phyloP scores from a whole-genome alignment of 768 basidiomycete species.

The Holtermannia corniformis region DNA sequence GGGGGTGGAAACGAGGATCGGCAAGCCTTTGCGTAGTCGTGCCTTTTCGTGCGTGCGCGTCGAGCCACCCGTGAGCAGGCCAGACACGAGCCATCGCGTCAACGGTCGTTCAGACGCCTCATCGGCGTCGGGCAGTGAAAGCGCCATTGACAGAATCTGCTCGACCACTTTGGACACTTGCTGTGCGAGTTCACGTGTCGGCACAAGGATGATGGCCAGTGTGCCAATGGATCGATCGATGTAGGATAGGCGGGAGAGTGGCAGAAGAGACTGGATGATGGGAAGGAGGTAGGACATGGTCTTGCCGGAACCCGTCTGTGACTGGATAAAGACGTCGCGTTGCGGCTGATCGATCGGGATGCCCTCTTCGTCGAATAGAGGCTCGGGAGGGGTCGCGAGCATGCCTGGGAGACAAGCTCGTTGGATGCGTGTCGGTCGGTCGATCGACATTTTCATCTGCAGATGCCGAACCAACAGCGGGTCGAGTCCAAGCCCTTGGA shows the following conservation, averaged over 20 bases:
- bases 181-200: slow-evolving; percentile 89
- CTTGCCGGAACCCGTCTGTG: slow-evolving; percentile 95
- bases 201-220: slow-evolving; percentile 84
- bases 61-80: slow-evolving; percentile 85
- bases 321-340: slow-evolving; percentile 84
- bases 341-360: slow-evolving; percentile 29
- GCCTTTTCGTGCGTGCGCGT: slow-evolving; percentile 94
- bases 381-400: slow-evolving; percentile 40
- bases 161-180: slow-evolving; percentile 96
- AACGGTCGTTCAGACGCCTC: slow-evolving; percentile 15
- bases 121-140: slow-evolving; percentile 43
- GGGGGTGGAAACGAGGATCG: slow-evolving; percentile 91
- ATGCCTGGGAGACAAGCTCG: slow-evolving; percentile 60
- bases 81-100: slow-evolving; percentile 85
- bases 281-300: slow-evolving; percentile 88
- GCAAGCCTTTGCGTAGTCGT: slow-evolving; percentile 82
- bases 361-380: background rate
- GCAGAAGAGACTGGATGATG: slow-evolving; percentile 87
- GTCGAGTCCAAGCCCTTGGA: slow-evolving; percentile 72
- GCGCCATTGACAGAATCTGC: slow-evolving; percentile 62
- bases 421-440: slow-evolving; percentile 84
- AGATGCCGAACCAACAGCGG: slow-evolving; percentile 71
- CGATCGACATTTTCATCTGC: slow-evolving; percentile 65
- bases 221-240: slow-evolving; percentile 94
- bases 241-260: slow-evolving; percentile 76